Evolutionary conservation across 2,329 filamentous ascomycete species (phyloP).

Genomic region (Cordyceps tenuipes): DNA sequence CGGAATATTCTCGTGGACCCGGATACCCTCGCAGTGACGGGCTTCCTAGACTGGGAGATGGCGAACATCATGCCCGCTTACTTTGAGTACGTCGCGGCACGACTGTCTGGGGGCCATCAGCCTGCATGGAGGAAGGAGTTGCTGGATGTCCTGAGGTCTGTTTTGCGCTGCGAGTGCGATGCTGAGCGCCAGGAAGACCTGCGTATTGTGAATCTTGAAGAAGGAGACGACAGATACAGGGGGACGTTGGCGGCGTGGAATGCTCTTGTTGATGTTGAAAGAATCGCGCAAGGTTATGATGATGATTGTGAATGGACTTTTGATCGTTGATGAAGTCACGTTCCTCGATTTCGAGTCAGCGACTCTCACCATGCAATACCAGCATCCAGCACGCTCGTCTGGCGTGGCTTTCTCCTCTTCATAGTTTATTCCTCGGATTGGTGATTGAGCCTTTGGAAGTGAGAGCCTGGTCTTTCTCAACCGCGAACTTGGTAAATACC

Average conservation of each 20-base stretch:
- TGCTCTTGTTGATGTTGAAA: slow-evolving; percentile 2
- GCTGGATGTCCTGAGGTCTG: not conserved
- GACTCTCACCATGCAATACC: not conserved
- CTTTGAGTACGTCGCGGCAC: slow-evolving; percentile 2
- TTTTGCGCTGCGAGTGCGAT: not conserved
- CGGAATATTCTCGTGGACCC: not conserved
- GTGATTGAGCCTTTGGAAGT: too few relatives aligned
- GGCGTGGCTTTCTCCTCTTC: too few relatives aligned
- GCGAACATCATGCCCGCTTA: slow-evolving; percentile 3
- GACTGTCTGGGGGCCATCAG: not conserved
- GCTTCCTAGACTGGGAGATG: not conserved
- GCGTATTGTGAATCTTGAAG: not conserved
- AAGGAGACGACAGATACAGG: not conserved
- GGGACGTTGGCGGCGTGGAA: not conserved
- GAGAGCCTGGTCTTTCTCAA: too few relatives aligned
- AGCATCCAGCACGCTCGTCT: too few relatives aligned
- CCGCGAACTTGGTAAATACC: too few relatives aligned
- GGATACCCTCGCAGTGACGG: not conserved
- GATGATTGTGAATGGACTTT: not conserved
- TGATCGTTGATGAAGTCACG: not conserved
- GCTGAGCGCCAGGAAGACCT: not conserved
- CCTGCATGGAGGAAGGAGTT: slow-evolving; percentile 4
- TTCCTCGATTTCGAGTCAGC: not conserved
- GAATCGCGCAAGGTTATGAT: not conserved
- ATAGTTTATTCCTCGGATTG: too few relatives aligned